Base-by-base conservation (phyloP, 164 flowering plant species). In the Saururus chinensis region DNA sequence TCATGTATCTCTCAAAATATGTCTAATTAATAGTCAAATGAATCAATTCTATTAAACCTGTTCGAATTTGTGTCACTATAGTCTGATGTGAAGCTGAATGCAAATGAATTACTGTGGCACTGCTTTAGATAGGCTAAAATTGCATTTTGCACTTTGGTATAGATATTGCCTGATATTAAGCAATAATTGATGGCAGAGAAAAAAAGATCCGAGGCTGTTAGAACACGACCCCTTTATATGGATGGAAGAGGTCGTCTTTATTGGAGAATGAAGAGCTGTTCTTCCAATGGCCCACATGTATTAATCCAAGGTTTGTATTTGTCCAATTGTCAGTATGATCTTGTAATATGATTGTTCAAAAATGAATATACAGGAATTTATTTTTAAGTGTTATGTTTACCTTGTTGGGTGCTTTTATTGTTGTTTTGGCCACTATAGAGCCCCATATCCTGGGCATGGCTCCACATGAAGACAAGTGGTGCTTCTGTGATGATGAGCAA, bases 281-380 rank as follows among this genome's bases (percentile, higher is more conserved):
- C 60, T 54, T 21, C 74, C 57, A 70, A 68, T 60, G 75, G 72
- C 61, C 59, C 75, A 8, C 60, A 69, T 51, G 22, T 89, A 22
- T 60, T 92, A 64, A 76, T 80, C 69, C 98, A 89, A 84, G 88
- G 98, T 87, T 52, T 26, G 73, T 61, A n/a, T n/a, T n/a, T n/a
- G n/a, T n/a, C n/a, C n/a, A n/a, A n/a, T 56, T n/a, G 22, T 11
- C 17, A 54, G 17, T 40, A 26, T 26, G 13, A 54, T 12, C 12
- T 4, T 54, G 21, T 21, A 25, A 21, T 54, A 10, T 54, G 24
- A 1, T 54, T 54, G 26, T 0, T 25, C 13, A 21, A n/a, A n/a
- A n/a, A n/a, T n/a, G n/a, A n/a, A n/a, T n/a, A n/a, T n/a, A n/a
- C n/a, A n/a, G n/a, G n/a, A n/a, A n/a, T n/a, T n/a, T n/a, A n/a